Evolutionary conservation across 2,329 filamentous ascomycete genomes (phyloP).

Genomic region (Furcasterigmium sp.): DNA sequence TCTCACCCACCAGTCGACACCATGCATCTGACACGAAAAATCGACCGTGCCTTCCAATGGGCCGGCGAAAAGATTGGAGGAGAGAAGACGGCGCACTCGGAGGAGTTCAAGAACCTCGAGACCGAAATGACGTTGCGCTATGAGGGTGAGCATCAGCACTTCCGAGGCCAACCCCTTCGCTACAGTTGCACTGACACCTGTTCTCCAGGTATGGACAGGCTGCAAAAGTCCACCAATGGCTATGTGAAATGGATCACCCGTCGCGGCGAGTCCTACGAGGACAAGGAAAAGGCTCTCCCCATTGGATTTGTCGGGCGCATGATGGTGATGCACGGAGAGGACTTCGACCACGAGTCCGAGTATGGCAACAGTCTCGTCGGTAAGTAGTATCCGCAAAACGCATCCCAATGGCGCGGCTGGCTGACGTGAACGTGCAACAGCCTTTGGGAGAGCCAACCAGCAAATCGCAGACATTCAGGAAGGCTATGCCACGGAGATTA

Average conservation of each 20-base stretch:
- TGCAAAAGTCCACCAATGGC: conserved; percentile 77
- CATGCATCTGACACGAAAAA: conserved; percentile 70
- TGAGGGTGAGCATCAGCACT: conserved; percentile 58
- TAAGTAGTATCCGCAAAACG: conserved; percentile 36
- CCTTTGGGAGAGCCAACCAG: conserved; percentile 82
- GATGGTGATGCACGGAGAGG: conserved; percentile 86
- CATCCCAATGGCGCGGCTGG: no score
- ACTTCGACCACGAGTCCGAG: conserved; percentile 86
- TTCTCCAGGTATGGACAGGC: conserved; percentile 73
- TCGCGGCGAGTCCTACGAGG: conserved; percentile 71
- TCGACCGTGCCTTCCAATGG: conserved; percentile 97
- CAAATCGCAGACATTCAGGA: conserved; percentile 82
- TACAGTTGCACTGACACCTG: background rate
- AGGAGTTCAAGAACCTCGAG: conserved; percentile 89
- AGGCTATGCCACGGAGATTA: conserved; percentile 71
- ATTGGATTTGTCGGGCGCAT: conserved; percentile 74
- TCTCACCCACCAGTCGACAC: conserved; percentile 6
- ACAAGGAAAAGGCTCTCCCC: conserved; percentile 82
- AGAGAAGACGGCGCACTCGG: conserved; percentile 81
- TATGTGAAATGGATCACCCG: conserved; percentile 88
- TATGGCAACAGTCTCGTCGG: conserved; percentile 81
- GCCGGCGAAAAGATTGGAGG: conserved; percentile 93
- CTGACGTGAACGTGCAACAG: conserved; percentile 27
- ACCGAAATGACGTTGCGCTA: conserved; percentile 84
- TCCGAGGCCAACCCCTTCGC: conserved; percentile 1